Percentiles rank a stretch among this genome's conserved stretches.
phyloP scores from a whole-genome alignment of 129 eudicot species.

The Heracleum sosnowskyi region DNA sequence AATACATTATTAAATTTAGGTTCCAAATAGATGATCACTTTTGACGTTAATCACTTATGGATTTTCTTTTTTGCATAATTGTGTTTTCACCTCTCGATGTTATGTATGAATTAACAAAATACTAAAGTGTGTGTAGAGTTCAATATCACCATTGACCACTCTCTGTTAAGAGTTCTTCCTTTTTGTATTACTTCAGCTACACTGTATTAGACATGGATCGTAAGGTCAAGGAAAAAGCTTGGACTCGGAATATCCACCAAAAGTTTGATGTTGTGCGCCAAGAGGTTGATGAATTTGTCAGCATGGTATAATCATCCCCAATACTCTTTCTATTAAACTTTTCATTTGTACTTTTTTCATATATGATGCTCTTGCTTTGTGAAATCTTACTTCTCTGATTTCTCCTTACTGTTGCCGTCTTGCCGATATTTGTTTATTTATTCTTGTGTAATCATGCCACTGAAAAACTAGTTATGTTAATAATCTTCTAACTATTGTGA shows the following conservation, averaged over 20 bases:
- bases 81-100: neutral
- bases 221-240: neutral
- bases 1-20: neutral
- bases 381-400: neutral
- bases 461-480: neutral
- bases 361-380: neutral
- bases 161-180: neutral
- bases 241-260: conserved; percentile 31
- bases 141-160: neutral
- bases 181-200: neutral
- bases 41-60: neutral
- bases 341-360: neutral
- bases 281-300: conserved; percentile 49
- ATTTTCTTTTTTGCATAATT: neutral
- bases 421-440: neutral
- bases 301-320: conserved; percentile 28
- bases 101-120: neutral
- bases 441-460: neutral
- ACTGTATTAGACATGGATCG: neutral
- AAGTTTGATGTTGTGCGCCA: conserved; percentile 40
- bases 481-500: neutral
- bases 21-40: neutral
- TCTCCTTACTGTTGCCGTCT: neutral
- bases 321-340: neutral
- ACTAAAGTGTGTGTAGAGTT: neutral